Percentiles rank a stretch among this genome's conserved stretches.
These are phyloP conservation scores for Phytophthora palmivora DNA, from an alignment of 352 stramenopile species.

Conservation along the genomic window DNA sequence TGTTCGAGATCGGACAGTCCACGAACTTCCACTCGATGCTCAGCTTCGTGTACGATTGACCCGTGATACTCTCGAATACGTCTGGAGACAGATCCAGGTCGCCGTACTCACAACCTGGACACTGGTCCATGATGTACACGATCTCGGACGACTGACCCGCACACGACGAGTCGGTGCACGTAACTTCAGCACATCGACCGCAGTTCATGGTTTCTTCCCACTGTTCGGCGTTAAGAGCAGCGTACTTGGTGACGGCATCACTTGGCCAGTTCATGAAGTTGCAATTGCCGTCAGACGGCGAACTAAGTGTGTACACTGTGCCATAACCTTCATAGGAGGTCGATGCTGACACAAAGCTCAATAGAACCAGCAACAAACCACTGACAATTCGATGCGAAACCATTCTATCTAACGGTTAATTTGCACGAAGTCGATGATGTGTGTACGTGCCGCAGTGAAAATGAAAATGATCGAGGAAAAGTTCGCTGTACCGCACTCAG, in stretches of 20 bases:
- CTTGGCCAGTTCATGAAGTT: conserved; percentile 50
- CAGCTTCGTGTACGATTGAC: conserved; percentile 49
- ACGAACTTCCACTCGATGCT: conserved; percentile 73
- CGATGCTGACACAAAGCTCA: too few species aligned
- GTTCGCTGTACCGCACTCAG: conserved; percentile 1
- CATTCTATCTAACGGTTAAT: conserved; percentile 15
- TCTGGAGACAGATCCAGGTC: conserved; percentile 65
- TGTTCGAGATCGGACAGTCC: conserved; percentile 56
- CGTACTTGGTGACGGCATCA: conserved; percentile 43
- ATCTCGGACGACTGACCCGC: conserved; percentile 47
- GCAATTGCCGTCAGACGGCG: conserved; percentile 48
- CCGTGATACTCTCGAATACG: conserved; percentile 72
- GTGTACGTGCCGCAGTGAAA: conserved; percentile 10
- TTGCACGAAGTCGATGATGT: too few species aligned
- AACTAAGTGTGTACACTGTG: conserved; percentile 41
- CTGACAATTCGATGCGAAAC: conserved; percentile 17
- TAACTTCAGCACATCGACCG: conserved; percentile 53
- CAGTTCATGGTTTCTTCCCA: conserved; percentile 55
- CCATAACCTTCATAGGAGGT: conserved; percentile 23
- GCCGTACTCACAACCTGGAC: conserved; percentile 53
- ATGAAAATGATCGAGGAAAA: conserved; percentile 28
- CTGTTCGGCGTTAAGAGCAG: conserved; percentile 48
- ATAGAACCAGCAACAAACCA: conserved; percentile 12
- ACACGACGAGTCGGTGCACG: conserved; percentile 61
- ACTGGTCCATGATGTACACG: conserved; percentile 77